Evolutionary conservation across 352 stramenopile species (phyloP).

Genomic region (Pythium aristosporum): DNA sequence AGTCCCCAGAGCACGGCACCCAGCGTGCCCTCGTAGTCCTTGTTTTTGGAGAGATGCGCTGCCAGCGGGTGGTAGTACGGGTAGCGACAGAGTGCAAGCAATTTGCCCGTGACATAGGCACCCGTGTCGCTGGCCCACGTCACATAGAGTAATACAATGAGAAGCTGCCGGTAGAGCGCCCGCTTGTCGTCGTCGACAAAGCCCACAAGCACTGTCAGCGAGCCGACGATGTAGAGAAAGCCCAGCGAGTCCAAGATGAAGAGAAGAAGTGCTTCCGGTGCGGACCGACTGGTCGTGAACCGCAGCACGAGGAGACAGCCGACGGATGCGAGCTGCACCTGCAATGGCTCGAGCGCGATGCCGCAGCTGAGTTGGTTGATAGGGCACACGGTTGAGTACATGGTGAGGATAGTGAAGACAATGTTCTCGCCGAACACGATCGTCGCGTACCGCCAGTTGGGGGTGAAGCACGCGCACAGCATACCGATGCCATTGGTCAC

Average conservation of each 20-base stretch:
- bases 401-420: constrained; percentile 50
- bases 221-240: constrained; percentile 63
- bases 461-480: constrained; percentile 48
- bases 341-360: constrained; percentile 30
- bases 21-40: constrained; percentile 94
- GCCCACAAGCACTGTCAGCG: constrained; percentile 47
- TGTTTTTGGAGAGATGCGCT: constrained; percentile 93
- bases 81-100: constrained; percentile 83
- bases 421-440: constrained; percentile 44
- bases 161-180: constrained; percentile 52
- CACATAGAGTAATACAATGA: constrained; percentile 68
- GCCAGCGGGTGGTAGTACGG: constrained; percentile 80
- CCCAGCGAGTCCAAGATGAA: constrained; percentile 55
- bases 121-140: constrained; percentile 90
- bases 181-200: constrained; percentile 63
- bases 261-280: constrained; percentile 36
- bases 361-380: constrained; percentile 56
- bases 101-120: constrained; percentile 92
- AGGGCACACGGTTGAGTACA: constrained; percentile 59
- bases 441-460: constrained; percentile 48
- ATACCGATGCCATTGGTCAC: constrained; percentile 36
- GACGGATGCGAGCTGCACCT: constrained; percentile 40
- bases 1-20: constrained; percentile 82
- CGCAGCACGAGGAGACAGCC: constrained; percentile 47
- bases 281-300: constrained; percentile 31